Percentiles rank a stretch among this genome's conserved stretches.
phyloP scores from a whole-genome alignment of 2,329 filamentous ascomycete species.

The Talaromyces albobiverticillius region DNA sequence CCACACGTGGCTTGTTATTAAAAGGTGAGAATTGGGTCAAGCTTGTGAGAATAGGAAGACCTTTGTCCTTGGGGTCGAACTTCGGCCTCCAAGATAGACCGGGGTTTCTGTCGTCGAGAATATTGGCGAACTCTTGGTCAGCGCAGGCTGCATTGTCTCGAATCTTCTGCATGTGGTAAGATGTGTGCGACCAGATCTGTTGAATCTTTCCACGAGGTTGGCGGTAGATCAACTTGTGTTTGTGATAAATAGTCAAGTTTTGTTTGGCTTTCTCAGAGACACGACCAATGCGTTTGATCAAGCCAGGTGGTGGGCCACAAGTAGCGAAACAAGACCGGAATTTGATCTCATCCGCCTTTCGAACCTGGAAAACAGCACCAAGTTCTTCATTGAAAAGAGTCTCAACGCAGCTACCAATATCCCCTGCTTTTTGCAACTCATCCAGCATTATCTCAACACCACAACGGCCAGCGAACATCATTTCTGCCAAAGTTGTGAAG shows the following conservation, averaged over 20 bases:
- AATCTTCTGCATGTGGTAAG: constrained; percentile 84
- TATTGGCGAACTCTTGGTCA: constrained; percentile 73
- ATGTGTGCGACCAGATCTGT: constrained; percentile 84
- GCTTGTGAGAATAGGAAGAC: constrained; percentile 65
- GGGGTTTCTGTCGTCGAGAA: constrained; percentile 72
- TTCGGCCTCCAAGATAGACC: constrained; percentile 81
- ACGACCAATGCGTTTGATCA: constrained; percentile 80
- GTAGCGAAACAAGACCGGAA: constrained; percentile 91
- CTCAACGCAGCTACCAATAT: constrained; percentile 65
- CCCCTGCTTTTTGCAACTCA: constrained; percentile 57
- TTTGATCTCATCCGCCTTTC: constrained; percentile 75
- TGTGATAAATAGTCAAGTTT: constrained; percentile 71
- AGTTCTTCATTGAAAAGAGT: constrained; percentile 94
- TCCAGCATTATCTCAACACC: constrained; percentile 85
- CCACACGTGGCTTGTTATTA: constrained; percentile 69
- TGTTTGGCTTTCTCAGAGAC: constrained; percentile 68
- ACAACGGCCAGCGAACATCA: constrained; percentile 96
- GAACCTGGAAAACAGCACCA: constrained; percentile 92
- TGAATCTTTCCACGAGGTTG: constrained; percentile 72
- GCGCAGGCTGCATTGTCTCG: constrained; percentile 86
- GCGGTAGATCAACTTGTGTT: constrained; percentile 64
- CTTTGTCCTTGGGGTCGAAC: constrained; percentile 75
- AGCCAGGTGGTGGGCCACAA: constrained; percentile 74
- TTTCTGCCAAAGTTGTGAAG: constrained; percentile 86
- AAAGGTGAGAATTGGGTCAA: constrained; percentile 57